Percentiles rank a stretch among this genome's conserved stretches.
Conservation (phyloP, 768 basidiomycete genomes). For the Trametopsis cervina region DNA sequence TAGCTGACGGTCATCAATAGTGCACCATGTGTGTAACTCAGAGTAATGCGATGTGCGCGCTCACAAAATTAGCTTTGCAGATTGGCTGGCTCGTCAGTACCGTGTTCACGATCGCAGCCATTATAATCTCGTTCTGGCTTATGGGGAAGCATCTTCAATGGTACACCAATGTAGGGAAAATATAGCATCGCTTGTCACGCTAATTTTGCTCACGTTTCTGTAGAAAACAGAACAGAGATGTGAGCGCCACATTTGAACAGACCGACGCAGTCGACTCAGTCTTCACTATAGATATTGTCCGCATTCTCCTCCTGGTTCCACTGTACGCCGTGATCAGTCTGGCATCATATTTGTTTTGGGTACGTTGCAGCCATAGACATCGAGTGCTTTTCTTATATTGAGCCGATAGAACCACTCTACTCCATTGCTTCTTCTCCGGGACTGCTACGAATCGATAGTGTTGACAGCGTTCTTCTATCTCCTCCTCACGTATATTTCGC, state of each 20-base stretch:
- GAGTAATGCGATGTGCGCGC: neutral
- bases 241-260: conserved; percentile 23
- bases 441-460: conserved; percentile 71
- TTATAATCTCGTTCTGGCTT: conserved; percentile 62
- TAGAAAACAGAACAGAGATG: conserved; percentile 69
- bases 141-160: conserved; percentile 64
- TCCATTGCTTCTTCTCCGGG: conserved; percentile 60
- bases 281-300: conserved; percentile 49
- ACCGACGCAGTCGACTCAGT: neutral
- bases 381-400: neutral
- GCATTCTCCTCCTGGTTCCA: conserved; percentile 73
- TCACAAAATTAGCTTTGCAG: conserved; percentile 23
- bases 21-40: conserved; percentile 43
- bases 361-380: conserved; percentile 16
- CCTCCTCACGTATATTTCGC: conserved; percentile 62
- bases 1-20: conserved; percentile 22
- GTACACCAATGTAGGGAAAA: conserved; percentile 56
- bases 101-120: conserved; percentile 49
- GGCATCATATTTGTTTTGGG: conserved; percentile 68
- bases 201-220: neutral
- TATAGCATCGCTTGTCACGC: neutral
- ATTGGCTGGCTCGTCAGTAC: conserved; percentile 67
- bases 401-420: conserved; percentile 52
- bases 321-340: conserved; percentile 65
- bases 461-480: conserved; percentile 77